These are phyloP conservation scores for Cytospora piceae DNA, from an alignment of 2,329 filamentous ascomycete species.

Conservation along the genomic window DNA sequence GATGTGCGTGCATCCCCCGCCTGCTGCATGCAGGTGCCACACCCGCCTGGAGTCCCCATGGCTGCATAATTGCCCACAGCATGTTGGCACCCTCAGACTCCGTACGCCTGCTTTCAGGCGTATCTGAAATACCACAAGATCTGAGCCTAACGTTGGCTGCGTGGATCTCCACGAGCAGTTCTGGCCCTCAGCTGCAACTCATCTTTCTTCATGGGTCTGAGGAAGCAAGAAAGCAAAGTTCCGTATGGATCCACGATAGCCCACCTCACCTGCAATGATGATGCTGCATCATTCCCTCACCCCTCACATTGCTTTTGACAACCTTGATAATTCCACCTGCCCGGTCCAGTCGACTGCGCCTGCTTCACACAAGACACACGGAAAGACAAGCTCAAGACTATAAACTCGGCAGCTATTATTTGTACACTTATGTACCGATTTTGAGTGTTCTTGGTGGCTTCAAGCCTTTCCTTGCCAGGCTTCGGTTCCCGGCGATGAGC, in stretches of 20 bases:
- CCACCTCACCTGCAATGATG: slow-evolving; percentile 19
- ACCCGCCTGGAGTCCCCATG: slow-evolving; percentile 19
- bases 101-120: slow-evolving; percentile 8
- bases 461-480: slow-evolving; percentile 8
- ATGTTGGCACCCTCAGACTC: slow-evolving; percentile 17
- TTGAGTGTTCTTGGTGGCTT: background rate
- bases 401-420: slow-evolving; percentile 1
- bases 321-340: slow-evolving; percentile 18
- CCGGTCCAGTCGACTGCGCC: slow-evolving; percentile 12
- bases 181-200: slow-evolving; percentile 15
- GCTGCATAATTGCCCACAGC: slow-evolving; percentile 21
- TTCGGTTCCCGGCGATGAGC: slow-evolving; percentile 12
- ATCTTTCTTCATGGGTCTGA: slow-evolving; percentile 5
- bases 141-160: slow-evolving; percentile 24
- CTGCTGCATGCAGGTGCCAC: slow-evolving; percentile 25
- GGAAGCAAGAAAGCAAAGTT: slow-evolving; percentile 6
- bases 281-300: slow-evolving; percentile 23
- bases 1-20: slow-evolving; percentile 18
- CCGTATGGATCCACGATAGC: slow-evolving; percentile 24
- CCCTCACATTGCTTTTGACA: slow-evolving; percentile 21
- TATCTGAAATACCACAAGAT: slow-evolving; percentile 27
- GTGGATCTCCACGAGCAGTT: slow-evolving; percentile 11
- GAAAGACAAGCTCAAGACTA: background rate
- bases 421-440: slow-evolving; percentile 22
- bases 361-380: slow-evolving; percentile 12